Conservation (phyloP, 1,284 basidiomycete species). For the Apiotrichum montevideense region DNA sequence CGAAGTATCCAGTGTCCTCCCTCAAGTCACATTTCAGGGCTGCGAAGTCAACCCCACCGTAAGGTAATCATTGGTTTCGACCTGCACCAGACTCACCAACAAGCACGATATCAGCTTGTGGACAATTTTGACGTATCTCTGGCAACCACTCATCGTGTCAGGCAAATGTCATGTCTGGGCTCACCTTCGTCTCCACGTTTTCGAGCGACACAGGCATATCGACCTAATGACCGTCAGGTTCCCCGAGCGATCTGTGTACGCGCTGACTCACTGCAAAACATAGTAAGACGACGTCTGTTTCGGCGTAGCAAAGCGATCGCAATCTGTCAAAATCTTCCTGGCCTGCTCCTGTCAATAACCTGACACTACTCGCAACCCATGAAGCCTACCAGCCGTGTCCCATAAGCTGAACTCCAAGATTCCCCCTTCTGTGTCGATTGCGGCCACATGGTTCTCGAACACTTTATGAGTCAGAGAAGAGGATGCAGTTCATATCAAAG, state of each 20-base stretch:
- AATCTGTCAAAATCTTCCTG: slow-evolving; percentile 95
- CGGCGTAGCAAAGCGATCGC: slow-evolving; percentile 83
- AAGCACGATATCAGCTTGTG: slow-evolving; percentile 85
- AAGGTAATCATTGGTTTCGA: no score
- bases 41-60: slow-evolving; percentile 32
- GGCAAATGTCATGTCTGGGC: slow-evolving; percentile 6
- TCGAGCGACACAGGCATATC: slow-evolving; percentile 86
- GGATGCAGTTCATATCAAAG: slow-evolving; percentile 17
- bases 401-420: slow-evolving; percentile 83
- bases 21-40: slow-evolving; percentile 92
- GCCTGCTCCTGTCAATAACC: slow-evolving; percentile 50
- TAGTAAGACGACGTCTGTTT: slow-evolving; percentile 89
- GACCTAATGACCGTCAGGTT: slow-evolving; percentile 52
- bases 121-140: slow-evolving; percentile 66
- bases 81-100: slow-evolving; percentile 59
- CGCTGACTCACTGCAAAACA: slow-evolving; percentile 71
- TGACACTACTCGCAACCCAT: neutral
- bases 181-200: slow-evolving; percentile 84
- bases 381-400: slow-evolving; percentile 78
- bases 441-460: slow-evolving; percentile 89
- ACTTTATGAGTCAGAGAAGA: slow-evolving; percentile 38
- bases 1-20: slow-evolving; percentile 63
- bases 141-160: slow-evolving; percentile 37
- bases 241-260: no score
- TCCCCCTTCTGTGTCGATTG: slow-evolving; percentile 72